phyloP scores from a whole-genome alignment of 495 filamentous ascomycete genomes.

The Hypoxylon lenormandii region DNA sequence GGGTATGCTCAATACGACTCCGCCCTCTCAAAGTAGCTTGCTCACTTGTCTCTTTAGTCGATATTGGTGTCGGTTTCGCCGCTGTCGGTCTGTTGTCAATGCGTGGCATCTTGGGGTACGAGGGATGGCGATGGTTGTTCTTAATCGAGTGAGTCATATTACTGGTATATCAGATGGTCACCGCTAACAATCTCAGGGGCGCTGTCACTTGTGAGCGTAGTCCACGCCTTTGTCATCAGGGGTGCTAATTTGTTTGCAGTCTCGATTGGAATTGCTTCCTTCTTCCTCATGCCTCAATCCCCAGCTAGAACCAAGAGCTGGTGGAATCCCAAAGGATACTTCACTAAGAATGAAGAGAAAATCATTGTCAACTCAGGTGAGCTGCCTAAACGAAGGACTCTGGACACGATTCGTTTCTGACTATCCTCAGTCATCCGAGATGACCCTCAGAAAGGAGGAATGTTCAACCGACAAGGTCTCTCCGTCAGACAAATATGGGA shows the following conservation, averaged over 20 bases:
- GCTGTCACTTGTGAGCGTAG: constrained; percentile 39
- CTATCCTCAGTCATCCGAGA: constrained; percentile 68
- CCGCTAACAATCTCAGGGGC: constrained; percentile 33
- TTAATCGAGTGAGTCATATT: constrained; percentile 57
- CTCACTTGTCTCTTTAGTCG: constrained; percentile 53
- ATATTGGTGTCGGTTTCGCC: constrained; percentile 74
- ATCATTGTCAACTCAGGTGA: constrained; percentile 76
- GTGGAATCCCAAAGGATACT: constrained; percentile 71
- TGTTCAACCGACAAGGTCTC: constrained; percentile 72
- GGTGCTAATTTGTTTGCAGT: constrained; percentile 42
- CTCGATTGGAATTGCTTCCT: constrained; percentile 72
- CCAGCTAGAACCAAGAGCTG: constrained; percentile 75
- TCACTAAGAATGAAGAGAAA: constrained; percentile 71
- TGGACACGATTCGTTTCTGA: constrained; percentile 10
- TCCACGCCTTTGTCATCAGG: background rate
- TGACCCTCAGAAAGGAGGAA: constrained; percentile 73
- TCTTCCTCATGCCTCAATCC: constrained; percentile 75
- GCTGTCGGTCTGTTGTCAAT: constrained; percentile 79
- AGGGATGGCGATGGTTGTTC: constrained; percentile 81
- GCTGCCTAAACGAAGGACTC: background rate
- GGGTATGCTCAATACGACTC: constrained; percentile 21
- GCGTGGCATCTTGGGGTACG: constrained; percentile 65
- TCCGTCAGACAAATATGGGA: constrained; percentile 69
- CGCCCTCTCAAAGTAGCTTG: background rate
- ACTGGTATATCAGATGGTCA: background rate